phyloP scores from a whole-genome alignment of 192 early-diverging fungal genomes.

The Backusella mclennaniae region DNA sequence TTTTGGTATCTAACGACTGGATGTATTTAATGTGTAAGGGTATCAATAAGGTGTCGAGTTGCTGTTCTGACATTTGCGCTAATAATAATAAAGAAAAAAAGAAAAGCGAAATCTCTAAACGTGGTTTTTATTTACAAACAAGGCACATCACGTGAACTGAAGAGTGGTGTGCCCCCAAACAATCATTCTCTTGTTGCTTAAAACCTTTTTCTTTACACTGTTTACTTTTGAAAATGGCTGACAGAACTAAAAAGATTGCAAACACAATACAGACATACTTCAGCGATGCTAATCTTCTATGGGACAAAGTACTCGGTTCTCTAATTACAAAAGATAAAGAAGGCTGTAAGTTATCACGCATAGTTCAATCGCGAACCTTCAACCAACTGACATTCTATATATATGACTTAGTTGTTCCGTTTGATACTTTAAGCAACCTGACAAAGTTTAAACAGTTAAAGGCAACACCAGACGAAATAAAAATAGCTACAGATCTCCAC shows the following conservation, averaged over 20 bases:
- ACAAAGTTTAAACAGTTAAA: constrained; percentile 14
- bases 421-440: not conserved
- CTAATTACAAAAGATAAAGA: constrained; percentile 4
- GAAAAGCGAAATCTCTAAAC: not conserved
- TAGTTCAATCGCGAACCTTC: too few relatives aligned
- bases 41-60: constrained; percentile 38
- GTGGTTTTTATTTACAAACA: too few relatives aligned
- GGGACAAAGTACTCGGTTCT: constrained; percentile 23
- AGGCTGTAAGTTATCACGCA: constrained; percentile 2
- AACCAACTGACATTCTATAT: too few relatives aligned
- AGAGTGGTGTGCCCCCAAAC: too few relatives aligned
- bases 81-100: too few relatives aligned
- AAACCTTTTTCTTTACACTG: not conserved
- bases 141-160: too few relatives aligned
- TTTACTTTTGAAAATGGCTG: not conserved
- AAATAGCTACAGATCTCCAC: not conserved
- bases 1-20: constrained; percentile 66
- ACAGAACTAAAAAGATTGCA: constrained; percentile 14
- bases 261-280: constrained; percentile 30
- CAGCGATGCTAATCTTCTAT: constrained; percentile 25
- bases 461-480: constrained; percentile 9
- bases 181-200: not conserved
- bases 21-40: constrained; percentile 75
- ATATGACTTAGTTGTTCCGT: constrained; percentile 4
- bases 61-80: not conserved